phyloP scores from a whole-genome alignment of 768 basidiomycete species.

The Tricholoma furcatifolium region DNA sequence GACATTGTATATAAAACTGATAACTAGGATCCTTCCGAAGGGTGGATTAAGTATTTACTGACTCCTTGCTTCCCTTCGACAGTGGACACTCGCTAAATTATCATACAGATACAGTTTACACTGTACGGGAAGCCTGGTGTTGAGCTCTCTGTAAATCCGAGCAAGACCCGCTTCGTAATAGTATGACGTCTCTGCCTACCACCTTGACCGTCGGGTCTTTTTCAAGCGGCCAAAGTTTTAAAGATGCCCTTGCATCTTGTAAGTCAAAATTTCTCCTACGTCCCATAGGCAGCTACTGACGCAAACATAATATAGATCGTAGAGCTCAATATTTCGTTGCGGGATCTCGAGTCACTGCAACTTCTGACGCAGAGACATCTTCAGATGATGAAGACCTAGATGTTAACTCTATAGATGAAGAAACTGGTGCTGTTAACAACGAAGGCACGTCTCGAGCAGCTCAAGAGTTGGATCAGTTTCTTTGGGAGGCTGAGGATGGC shows the following conservation, averaged over 20 bases:
- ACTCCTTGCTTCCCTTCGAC: no score
- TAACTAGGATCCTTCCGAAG: no score
- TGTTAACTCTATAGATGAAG: conserved; percentile 18
- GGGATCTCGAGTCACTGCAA: conserved; percentile 53
- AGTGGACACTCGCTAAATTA: no score
- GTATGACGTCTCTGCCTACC: conserved; percentile 47
- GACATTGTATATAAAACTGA: no score
- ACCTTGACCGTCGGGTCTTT: conserved; percentile 45
- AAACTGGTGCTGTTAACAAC: conserved; percentile 12
- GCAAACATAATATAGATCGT: conserved; percentile 45
- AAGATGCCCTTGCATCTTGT: conserved; percentile 65
- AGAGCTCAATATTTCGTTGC: conserved; percentile 67
- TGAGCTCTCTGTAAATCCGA: no score
- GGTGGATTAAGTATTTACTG: no score
- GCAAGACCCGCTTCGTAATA: background rate
- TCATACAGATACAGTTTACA: no score
- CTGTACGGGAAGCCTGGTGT: no score
- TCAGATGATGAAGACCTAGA: conserved; percentile 39
- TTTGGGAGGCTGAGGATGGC: conserved; percentile 22
- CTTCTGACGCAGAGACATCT: conserved; percentile 38
- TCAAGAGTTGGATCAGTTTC: conserved; percentile 18
- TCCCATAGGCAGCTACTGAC: conserved; percentile 1
- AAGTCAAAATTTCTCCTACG: conserved; percentile 18
- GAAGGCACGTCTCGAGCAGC: conserved; percentile 7
- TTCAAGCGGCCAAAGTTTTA: conserved; percentile 46